phyloP scores from a whole-genome alignment of 2,329 filamentous ascomycete species.

The Scortechinia acanthostroma region DNA sequence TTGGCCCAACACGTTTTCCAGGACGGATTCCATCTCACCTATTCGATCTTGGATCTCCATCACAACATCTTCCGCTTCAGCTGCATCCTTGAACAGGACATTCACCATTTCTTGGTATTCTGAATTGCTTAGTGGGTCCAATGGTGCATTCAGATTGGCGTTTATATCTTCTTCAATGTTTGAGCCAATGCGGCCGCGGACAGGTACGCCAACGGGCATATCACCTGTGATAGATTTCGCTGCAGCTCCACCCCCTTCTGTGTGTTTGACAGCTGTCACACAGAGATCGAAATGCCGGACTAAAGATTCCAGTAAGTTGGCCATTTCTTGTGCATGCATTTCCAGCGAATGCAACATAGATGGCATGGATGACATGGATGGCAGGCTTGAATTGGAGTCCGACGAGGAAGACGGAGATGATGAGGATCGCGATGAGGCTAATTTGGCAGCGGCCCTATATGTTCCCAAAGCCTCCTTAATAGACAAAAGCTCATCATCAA shows the following conservation, averaged over 20 bases:
- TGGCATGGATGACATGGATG: slow-evolving; percentile 38
- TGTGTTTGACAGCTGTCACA: slow-evolving; percentile 82
- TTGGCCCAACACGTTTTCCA: slow-evolving; percentile 38
- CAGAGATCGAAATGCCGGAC: slow-evolving; percentile 89
- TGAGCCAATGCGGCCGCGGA: slow-evolving; percentile 13
- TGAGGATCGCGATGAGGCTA: neutral
- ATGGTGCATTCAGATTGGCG: neutral
- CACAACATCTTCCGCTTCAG: slow-evolving; percentile 17
- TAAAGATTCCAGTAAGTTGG: slow-evolving; percentile 70
- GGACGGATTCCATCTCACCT: slow-evolving; percentile 49
- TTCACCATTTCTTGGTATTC: slow-evolving; percentile 54
- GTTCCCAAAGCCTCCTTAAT: neutral
- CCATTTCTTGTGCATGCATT: slow-evolving; percentile 74
- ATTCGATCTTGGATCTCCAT: slow-evolving; percentile 45
- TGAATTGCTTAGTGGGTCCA: slow-evolving; percentile 33
- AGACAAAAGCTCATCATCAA: neutral
- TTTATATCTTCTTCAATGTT: slow-evolving; percentile 25
- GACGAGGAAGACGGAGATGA: neutral
- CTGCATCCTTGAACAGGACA: slow-evolving; percentile 40
- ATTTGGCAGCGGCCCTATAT: neutral
- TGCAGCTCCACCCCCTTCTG: slow-evolving; percentile 69
- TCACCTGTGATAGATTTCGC: slow-evolving; percentile 65
- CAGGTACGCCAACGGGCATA: slow-evolving; percentile 39
- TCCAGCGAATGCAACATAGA: slow-evolving; percentile 50
- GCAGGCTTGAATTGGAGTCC: slow-evolving; percentile 11